These are phyloP conservation scores for Leccinellum albellum DNA, from an alignment of 768 basidiomycete genomes.

Conservation along the genomic window DNA sequence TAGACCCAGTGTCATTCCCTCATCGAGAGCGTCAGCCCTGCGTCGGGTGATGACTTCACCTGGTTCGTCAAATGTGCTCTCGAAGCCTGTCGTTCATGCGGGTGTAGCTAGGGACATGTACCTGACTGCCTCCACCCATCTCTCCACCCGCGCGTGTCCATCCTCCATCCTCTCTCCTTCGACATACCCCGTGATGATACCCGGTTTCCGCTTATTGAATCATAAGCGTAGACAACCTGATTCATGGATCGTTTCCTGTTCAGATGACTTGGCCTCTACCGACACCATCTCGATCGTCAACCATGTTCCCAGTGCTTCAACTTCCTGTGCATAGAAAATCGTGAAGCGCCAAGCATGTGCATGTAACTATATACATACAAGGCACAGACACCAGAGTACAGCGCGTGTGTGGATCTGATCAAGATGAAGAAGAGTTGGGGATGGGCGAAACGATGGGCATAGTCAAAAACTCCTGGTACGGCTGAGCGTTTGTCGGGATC, in stretches of 20 bases:
- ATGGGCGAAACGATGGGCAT: neutral
- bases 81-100: conserved; percentile 22
- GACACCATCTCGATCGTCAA: conserved; percentile 60
- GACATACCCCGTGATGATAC: too few species aligned
- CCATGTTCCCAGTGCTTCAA: conserved; percentile 16
- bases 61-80: conserved; percentile 50
- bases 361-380: neutral
- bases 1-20: conserved; percentile 52
- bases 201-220: too few species aligned
- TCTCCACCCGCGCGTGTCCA: conserved; percentile 88
- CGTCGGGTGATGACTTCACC: conserved; percentile 52
- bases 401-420: neutral
- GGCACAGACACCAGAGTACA: neutral
- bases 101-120: conserved; percentile 59
- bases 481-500: conserved; percentile 30
- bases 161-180: conserved; percentile 68
- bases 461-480: conserved; percentile 27
- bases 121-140: conserved; percentile 66
- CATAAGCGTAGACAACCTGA: too few species aligned
- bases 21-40: conserved; percentile 33
- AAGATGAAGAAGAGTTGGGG: neutral
- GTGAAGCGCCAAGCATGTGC: neutral
- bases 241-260: too few species aligned
- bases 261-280: conserved; percentile 16
- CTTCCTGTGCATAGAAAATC: neutral